A percentile compares a stretch with the other conserved stretches of the same genome.
Conservation (phyloP, 305 asterid species). For the Solanum chacoense region DNA sequence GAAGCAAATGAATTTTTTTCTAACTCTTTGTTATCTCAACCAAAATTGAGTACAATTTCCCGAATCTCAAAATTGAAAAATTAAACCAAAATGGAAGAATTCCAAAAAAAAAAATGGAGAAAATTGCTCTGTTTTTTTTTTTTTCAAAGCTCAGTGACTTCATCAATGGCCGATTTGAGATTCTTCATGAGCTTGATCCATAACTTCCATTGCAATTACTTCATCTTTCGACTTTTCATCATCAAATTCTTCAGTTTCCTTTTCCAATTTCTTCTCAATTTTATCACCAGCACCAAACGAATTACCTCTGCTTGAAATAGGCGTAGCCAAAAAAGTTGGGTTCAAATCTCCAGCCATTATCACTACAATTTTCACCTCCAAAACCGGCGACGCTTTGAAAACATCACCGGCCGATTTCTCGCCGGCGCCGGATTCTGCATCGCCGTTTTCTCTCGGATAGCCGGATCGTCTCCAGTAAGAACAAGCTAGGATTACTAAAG, state of each 20-base stretch:
- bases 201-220: not conserved
- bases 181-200: not conserved
- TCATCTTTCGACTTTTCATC: constrained; percentile 8
- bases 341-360: constrained; percentile 56
- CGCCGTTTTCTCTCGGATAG: not conserved
- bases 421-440: constrained; percentile 14
- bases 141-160: constrained; percentile 6
- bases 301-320: constrained; percentile 6
- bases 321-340: constrained; percentile 52
- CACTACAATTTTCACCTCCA: constrained; percentile 45
- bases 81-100: not conserved
- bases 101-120: not conserved
- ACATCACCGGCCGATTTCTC: constrained; percentile 22
- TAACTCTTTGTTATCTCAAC: not conserved
- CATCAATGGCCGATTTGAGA: constrained; percentile 16
- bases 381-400: constrained; percentile 14
- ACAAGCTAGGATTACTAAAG: constrained; percentile 56
- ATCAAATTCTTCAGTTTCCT: not conserved
- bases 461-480: constrained; percentile 49
- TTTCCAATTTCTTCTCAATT: constrained; percentile 2
- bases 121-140: not conserved
- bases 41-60: not conserved
- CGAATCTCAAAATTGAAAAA: not conserved
- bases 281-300: constrained; percentile 6
- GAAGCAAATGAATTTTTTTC: not conserved